A percentile compares a stretch with the other conserved stretches of the same genome.
phyloP scores from a whole-genome alignment of 768 basidiomycete species.

The Hydnum rufescens region DNA sequence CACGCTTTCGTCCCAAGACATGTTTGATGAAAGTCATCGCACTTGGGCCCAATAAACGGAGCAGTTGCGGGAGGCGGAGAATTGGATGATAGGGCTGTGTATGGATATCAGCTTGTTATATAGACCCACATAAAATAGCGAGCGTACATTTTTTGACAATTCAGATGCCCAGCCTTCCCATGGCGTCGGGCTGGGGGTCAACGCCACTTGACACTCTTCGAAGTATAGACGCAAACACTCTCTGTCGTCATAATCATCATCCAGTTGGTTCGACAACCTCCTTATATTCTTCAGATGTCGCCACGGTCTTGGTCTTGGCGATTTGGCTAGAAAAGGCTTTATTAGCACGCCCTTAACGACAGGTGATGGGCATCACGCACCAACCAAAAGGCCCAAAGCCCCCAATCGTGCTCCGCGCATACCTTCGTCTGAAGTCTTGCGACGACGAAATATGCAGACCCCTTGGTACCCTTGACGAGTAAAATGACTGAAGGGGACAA shows the following conservation, averaged over 20 bases:
- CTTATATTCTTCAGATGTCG: constrained; percentile 45
- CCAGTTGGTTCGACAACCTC: constrained; percentile 31
- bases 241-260: constrained; percentile 2
- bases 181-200: constrained; percentile 2
- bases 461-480: constrained; percentile 48
- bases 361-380: constrained; percentile 16
- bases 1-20: constrained; percentile 47
- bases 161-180: constrained; percentile 11
- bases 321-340: not conserved
- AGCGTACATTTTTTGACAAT: constrained; percentile 4
- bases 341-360: not conserved
- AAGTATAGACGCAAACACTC: not conserved
- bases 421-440: constrained; percentile 42
- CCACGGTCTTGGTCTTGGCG: constrained; percentile 46
- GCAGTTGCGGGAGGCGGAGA: constrained; percentile 51
- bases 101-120: constrained; percentile 9
- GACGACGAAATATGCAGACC: constrained; percentile 53
- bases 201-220: not conserved
- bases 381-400: constrained; percentile 55
- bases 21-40: constrained; percentile 64
- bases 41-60: constrained; percentile 62
- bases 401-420: constrained; percentile 66
- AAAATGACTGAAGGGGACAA: constrained; percentile 35
- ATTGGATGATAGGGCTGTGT: constrained; percentile 28
- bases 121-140: not conserved